Conservation (phyloP, 768 basidiomycete genomes). For the Bullera alba region DNA sequence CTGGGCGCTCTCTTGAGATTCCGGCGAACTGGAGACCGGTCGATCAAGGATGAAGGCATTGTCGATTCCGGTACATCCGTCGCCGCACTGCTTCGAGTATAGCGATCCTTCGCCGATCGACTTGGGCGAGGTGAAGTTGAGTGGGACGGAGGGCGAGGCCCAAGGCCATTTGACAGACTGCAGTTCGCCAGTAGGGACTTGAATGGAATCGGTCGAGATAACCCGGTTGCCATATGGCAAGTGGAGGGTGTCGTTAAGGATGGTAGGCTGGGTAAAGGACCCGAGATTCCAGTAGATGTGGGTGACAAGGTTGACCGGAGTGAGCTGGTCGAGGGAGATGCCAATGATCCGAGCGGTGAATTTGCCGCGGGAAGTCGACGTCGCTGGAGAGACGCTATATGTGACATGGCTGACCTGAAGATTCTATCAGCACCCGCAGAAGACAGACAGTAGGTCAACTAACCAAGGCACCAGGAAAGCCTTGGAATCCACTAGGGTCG, state of each 20-base stretch:
- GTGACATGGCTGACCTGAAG: constrained; percentile 21
- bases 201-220: constrained; percentile 27
- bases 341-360: constrained; percentile 17
- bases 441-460: constrained; percentile 1
- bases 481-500: constrained; percentile 53
- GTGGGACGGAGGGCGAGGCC: constrained; percentile 3
- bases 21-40: constrained; percentile 3
- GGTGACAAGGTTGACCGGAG: constrained; percentile 33
- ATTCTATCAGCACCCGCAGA: constrained; percentile 3
- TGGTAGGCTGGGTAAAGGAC: constrained; percentile 17
- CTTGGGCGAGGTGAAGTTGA: constrained; percentile 21
- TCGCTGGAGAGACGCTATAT: constrained; percentile 7
- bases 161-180: constrained; percentile 10
- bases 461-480: constrained; percentile 52
- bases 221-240: constrained; percentile 24
- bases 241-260: constrained; percentile 24
- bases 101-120: constrained; percentile 13
- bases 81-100: constrained; percentile 17
- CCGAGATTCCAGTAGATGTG: constrained; percentile 41
- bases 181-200: constrained; percentile 32
- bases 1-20: constrained; percentile 1
- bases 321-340: constrained; percentile 16
- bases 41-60: constrained; percentile 31
- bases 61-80: constrained; percentile 21
- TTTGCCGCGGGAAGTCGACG: constrained; percentile 15